Base-by-base conservation (phyloP, 1,284 basidiomycete genomes). In the Cutaneotrichosporon cyanovorans region DNA sequence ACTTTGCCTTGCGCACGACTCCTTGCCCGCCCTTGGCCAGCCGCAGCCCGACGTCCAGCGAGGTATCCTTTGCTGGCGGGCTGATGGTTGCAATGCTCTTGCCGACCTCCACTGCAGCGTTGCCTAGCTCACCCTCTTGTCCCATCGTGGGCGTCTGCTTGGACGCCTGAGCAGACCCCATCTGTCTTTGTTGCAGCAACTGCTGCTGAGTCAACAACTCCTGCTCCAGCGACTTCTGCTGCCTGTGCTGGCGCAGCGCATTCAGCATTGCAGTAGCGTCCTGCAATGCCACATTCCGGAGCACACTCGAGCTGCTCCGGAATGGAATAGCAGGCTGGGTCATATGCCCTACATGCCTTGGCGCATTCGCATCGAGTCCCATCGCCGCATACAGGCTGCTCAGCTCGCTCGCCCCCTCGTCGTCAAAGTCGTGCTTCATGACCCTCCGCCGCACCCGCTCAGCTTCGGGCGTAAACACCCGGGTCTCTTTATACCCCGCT, bases 401-500 rank as follows among this genome's bases (percentile, higher is more conserved):
- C 8, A 65, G 51, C 40, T 66, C 63, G 35, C 57, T 60, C 22
- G 51, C 45, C 7, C 58, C 56, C 19, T 61, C 57, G 19, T 65
- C 58, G 60, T 61, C 35, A 60, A 53, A 5, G 23, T 56, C 56
- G 30, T 51, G 51, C 23, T 61, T 61, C 25, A 28, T n/a, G 32
- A 67, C 58, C 6, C 61, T 57, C 9, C 44, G 41, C 9, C 71
- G 64, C 6, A 60, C 51, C 39, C 79, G 76, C 55, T 88, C 85
- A 0, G 76, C 73, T 66, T 89, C 85, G 6, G 88, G 87, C 0
- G 88, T 88, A 59, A 86, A 85, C 15, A 91, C 77, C 25, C 87
- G 77, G 0, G 87, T 89, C 65, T 90, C 87, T 66, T 87, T 88
- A 75, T 89, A 90, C 4, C 87, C 87, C 0, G 86, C 86, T 63